Base-by-base conservation (phyloP, 2,329 filamentous ascomycete species). In the Rhynchosporium graminicola region DNA sequence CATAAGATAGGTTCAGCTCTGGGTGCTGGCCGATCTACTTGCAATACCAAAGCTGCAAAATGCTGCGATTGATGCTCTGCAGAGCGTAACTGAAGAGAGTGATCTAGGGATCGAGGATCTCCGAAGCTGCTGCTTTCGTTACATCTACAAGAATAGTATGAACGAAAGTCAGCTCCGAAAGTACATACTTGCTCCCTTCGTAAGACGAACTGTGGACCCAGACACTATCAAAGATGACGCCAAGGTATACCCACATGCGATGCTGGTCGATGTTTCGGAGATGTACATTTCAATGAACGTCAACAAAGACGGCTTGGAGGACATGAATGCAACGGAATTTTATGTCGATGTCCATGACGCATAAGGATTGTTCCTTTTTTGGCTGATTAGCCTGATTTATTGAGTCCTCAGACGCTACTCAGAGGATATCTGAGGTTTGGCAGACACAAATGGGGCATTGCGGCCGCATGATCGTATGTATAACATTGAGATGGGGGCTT, bases 21-120 rank as follows among this genome's bases (percentile, higher is more conserved):
- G 61, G 61, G 43, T 60, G 1, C 51, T 63, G 13, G 61, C 43
- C 1, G 61, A 60, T 20, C 55, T 43, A 48, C 43, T 63, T 6
- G 6, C 47, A 4, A 58, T 62, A 2, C 55, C 56, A 13, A 43
- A 36, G n/a, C 29, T 52, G 2, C 55, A 59, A 40, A 58, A 62
- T 38, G 46, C 46, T 8, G 43, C 10, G 6, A 20, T 46, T n/a
- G 43, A 46, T 26, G 43, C n/a, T 2, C 26, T 46, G 8, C n/a
- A 46, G 2, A 46, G 7, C 20, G 26, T 46, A 10, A 1, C 33
- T 6, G 33, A 36, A 6, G 5, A 36, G 5, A 36, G 9, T 10
- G 5, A 7, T 20, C 4, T 28, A 7, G 2, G 12, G 7, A 6
- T 7, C 42, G 42, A 45, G 4, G 2, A n/a, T 45, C 3, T 45